Percentiles rank a stretch among this genome's conserved stretches.
Conservation (phyloP, 352 stramenopile genomes). For the Elongisporangium anandrum region DNA sequence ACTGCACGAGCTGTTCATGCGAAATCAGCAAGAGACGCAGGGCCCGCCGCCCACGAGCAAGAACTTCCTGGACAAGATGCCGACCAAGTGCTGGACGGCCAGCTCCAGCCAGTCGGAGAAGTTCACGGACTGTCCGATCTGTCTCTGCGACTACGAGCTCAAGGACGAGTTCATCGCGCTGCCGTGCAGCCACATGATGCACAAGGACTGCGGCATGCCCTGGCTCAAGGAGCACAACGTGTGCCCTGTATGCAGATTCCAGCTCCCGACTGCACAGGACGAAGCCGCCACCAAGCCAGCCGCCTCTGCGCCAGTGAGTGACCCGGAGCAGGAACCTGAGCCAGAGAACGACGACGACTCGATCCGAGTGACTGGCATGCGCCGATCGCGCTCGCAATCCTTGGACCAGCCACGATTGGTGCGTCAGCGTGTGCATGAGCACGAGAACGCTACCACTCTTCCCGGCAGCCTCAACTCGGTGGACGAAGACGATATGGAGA, state of each 20-base stretch:
- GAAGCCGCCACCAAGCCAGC: slow-evolving; percentile 11
- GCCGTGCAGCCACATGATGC: slow-evolving; percentile 71
- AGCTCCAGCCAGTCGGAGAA: slow-evolving; percentile 36
- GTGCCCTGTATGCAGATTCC: slow-evolving; percentile 67
- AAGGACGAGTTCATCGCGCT: slow-evolving; percentile 61
- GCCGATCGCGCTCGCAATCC: slow-evolving; percentile 26
- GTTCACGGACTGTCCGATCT: slow-evolving; percentile 72
- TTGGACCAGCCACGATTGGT: slow-evolving; percentile 30
- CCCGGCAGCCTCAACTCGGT: slow-evolving; percentile 9
- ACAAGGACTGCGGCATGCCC: slow-evolving; percentile 70
- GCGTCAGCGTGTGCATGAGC: slow-evolving; percentile 45
- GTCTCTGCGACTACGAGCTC: slow-evolving; percentile 66
- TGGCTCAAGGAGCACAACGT: slow-evolving; percentile 80
- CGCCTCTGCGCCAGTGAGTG: not conserved
- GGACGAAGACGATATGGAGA: slow-evolving; percentile 41
- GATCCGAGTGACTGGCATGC: slow-evolving; percentile 27
- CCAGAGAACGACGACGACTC: slow-evolving; percentile 14
- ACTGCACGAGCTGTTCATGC: slow-evolving; percentile 66
- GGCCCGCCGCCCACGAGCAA: slow-evolving; percentile 69
- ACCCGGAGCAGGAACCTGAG: slow-evolving; percentile 16
- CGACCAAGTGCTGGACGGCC: slow-evolving; percentile 49
- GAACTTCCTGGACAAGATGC: slow-evolving; percentile 58
- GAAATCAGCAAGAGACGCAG: slow-evolving; percentile 51
- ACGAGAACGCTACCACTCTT: slow-evolving; percentile 8
- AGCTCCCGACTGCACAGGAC: slow-evolving; percentile 45